Conservation (phyloP, 495 filamentous ascomycete species). For the Chaetomium tenue region DNA sequence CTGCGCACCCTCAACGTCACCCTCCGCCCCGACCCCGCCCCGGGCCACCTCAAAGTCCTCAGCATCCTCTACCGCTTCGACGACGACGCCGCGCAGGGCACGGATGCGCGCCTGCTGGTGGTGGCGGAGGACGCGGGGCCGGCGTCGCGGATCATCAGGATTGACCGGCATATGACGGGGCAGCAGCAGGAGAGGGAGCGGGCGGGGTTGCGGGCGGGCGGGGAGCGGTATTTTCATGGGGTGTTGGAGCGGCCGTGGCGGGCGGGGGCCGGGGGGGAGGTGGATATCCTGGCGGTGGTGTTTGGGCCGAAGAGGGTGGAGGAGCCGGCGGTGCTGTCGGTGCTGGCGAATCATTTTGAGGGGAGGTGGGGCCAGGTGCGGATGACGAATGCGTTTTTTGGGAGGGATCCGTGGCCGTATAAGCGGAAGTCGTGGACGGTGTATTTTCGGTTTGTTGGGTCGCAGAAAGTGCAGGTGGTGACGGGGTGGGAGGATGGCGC, state of each 20-base stretch:
- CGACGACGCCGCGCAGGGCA: slow-evolving; percentile 6
- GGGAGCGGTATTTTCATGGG: not conserved
- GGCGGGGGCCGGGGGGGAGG: slow-evolving; percentile 17
- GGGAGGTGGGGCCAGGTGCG: slow-evolving; percentile 30
- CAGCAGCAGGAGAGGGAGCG: not conserved
- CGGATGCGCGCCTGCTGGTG: slow-evolving; percentile 14
- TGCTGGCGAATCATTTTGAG: slow-evolving; percentile 28
- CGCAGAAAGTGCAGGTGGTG: slow-evolving; percentile 28
- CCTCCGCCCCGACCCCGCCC: slow-evolving; percentile 29
- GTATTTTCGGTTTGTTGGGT: slow-evolving; percentile 31
- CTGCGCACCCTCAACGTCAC: slow-evolving; percentile 24
- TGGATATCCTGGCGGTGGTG: slow-evolving; percentile 31
- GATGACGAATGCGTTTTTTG: slow-evolving; percentile 32
- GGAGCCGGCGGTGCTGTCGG: slow-evolving; percentile 26
- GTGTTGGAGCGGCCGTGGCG: slow-evolving; percentile 19
- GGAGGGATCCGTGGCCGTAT: slow-evolving; percentile 29
- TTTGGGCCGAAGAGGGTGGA: slow-evolving; percentile 29
- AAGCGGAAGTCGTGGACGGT: slow-evolving; percentile 31
- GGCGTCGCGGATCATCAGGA: not conserved
- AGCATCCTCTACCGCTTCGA: slow-evolving; percentile 30
- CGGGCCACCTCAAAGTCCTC: slow-evolving; percentile 24
- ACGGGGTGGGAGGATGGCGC: slow-evolving; percentile 35
- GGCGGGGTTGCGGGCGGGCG: not conserved
- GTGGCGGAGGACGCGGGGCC: slow-evolving; percentile 12
- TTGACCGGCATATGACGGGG: not conserved